Percentiles rank a stretch among this genome's conserved stretches.
Conservation (phyloP, 768 basidiomycete genomes). For the Boletus sp. region DNA sequence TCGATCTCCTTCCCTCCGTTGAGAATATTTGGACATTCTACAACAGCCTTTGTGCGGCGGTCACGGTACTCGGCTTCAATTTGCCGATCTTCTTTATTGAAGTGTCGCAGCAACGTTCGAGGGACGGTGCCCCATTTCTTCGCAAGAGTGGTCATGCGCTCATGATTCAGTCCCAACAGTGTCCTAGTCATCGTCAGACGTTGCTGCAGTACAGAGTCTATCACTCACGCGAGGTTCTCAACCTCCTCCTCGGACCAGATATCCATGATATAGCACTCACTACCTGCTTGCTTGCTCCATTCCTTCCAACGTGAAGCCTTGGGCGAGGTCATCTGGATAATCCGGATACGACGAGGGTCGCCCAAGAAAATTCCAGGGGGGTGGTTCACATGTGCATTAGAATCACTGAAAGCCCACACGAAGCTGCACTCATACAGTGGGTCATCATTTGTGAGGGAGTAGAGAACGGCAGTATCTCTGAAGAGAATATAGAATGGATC, state of each 20-base stretch:
- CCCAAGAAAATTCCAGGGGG: background rate
- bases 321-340: background rate
- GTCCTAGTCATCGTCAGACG: background rate
- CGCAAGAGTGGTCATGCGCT: background rate
- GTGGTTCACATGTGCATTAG: background rate
- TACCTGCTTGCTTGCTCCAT: no score
- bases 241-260: background rate
- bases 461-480: accelerated
- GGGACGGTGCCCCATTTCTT: background rate
- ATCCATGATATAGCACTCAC: background rate
- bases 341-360: accelerated
- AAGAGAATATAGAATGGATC: background rate
- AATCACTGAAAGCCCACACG: background rate
- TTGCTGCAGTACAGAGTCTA: background rate
- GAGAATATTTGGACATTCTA: no score
- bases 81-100: accelerated
- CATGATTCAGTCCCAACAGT: background rate
- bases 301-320: background rate
- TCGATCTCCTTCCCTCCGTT: background rate
- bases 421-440: background rate
- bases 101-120: background rate
- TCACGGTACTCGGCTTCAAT: background rate
- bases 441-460: accelerated
- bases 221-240: background rate
- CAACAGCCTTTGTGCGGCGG: background rate